These are phyloP conservation scores for Tuctoria greenei DNA, from an alignment of 176 grass and related monocot species.

Conservation along the genomic window DNA sequence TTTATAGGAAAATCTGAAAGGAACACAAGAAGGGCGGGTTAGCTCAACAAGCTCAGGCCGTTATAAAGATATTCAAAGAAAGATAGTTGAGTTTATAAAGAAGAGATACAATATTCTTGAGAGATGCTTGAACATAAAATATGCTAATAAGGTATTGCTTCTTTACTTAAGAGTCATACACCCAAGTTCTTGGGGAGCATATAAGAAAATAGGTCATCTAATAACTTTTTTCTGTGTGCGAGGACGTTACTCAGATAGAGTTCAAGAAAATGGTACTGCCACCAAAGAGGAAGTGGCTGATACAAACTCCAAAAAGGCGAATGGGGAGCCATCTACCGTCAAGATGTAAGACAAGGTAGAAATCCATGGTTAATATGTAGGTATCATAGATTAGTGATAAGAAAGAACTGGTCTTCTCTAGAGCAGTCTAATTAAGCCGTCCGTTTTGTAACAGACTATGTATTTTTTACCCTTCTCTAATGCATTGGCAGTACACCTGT, in stretches of 20 bases:
- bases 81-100: conserved; percentile 85
- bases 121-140: conserved; percentile 87
- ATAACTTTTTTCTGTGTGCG: not conserved
- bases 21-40: conserved; percentile 46
- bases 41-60: conserved; percentile 53
- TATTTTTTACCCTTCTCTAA: too few relatives aligned
- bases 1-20: conserved; percentile 78
- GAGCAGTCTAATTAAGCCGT: too few relatives aligned
- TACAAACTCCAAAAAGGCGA: not conserved
- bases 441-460: too few relatives aligned
- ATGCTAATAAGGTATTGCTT: conserved; percentile 73
- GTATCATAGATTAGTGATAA: not conserved
- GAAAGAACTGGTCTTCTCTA: too few relatives aligned
- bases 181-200: not conserved
- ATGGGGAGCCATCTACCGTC: not conserved
- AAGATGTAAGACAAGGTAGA: conserved; percentile 28
- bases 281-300: not conserved
- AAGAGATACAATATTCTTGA: conserved; percentile 94
- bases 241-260: not conserved
- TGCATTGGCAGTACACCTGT: too few relatives aligned
- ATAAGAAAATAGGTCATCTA: conserved; percentile 3
- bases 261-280: not conserved
- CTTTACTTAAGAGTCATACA: conserved; percentile 14
- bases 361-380: conserved; percentile 29
- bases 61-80: conserved; percentile 85